These are phyloP conservation scores for Syncephalastrum racemosum DNA, from an alignment of 371 early-diverging fungal genomes.

Conservation along the genomic window DNA sequence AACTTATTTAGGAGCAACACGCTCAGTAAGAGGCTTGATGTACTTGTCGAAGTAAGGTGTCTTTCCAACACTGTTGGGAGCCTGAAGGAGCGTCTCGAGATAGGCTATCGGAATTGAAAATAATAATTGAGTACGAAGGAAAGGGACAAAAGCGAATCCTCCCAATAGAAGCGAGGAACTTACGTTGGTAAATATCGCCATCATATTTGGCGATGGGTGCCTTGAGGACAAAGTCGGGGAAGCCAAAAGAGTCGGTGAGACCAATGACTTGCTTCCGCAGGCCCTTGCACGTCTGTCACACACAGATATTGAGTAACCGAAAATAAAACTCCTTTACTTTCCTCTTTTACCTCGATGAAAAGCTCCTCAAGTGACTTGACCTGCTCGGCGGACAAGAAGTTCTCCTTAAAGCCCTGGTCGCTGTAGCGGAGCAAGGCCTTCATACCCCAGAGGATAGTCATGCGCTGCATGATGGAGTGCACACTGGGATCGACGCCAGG, in stretches of 20 bases:
- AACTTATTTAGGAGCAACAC: constrained; percentile 10
- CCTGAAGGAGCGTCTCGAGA: constrained; percentile 24
- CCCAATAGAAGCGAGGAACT: background rate
- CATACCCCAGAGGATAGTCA: constrained; percentile 40
- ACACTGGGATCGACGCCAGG: constrained; percentile 24
- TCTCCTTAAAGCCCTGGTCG: constrained; percentile 55
- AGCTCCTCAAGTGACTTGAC: constrained; percentile 44
- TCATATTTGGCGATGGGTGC: constrained; percentile 66
- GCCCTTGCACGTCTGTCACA: constrained; percentile 39
- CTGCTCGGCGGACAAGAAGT: constrained; percentile 46
- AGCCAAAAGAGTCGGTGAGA: constrained; percentile 59
- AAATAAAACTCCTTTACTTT: background rate
- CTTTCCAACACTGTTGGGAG: constrained; percentile 27
- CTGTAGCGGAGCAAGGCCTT: constrained; percentile 41
- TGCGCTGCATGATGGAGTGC: constrained; percentile 29
- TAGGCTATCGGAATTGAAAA: constrained; percentile 13
- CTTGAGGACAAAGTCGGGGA: constrained; percentile 68
- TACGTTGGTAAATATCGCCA: constrained; percentile 61
- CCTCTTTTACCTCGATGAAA: constrained; percentile 43
- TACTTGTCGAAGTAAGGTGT: constrained; percentile 26
- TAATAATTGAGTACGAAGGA: background rate
- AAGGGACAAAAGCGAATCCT: background rate
- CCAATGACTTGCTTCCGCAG: constrained; percentile 63
- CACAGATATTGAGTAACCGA: constrained; percentile 3
- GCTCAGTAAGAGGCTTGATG: constrained; percentile 28